Percentiles rank a stretch among this genome's conserved stretches.
These are phyloP conservation scores for Pseudogymnoascus sp. DNA, from an alignment of 2,329 filamentous ascomycete species.

Conservation along the genomic window DNA sequence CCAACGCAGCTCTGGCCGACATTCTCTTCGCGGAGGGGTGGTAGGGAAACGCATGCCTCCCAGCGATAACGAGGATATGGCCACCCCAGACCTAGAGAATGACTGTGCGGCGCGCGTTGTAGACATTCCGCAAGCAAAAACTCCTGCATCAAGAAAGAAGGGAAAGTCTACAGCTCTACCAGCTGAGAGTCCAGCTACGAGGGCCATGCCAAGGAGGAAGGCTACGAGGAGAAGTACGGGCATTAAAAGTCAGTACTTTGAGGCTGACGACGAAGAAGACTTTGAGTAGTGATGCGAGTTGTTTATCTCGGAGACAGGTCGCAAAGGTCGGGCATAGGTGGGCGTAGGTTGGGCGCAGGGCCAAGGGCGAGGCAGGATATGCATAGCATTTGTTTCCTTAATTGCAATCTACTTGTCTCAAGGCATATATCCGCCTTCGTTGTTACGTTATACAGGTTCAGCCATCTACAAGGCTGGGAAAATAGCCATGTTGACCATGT, in stretches of 20 bases:
- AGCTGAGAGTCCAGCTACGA: neutral
- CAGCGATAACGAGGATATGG: neutral
- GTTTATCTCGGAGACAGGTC: neutral
- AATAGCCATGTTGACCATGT: neutral
- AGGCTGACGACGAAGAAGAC: constrained; percentile 12
- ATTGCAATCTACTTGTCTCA: neutral
- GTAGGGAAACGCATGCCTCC: neutral
- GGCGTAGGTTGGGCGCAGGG: neutral
- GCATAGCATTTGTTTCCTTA: neutral
- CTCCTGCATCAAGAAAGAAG: neutral
- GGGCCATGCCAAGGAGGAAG: constrained; percentile 9
- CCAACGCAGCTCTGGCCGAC: neutral
- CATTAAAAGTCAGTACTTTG: constrained; percentile 14
- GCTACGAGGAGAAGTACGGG: constrained; percentile 12
- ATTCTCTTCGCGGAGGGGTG: neutral
- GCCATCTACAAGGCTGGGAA: neutral
- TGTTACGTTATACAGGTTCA: neutral
- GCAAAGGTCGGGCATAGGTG: neutral
- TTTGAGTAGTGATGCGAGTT: neutral
- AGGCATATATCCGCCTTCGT: neutral
- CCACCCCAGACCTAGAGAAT: neutral
- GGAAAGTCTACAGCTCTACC: neutral
- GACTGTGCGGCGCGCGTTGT: neutral
- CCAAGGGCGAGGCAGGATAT: neutral
- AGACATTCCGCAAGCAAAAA: neutral